These are phyloP conservation scores for Neoboletus brunneissimus DNA, from an alignment of 768 basidiomycete species.

Conservation along the genomic window DNA sequence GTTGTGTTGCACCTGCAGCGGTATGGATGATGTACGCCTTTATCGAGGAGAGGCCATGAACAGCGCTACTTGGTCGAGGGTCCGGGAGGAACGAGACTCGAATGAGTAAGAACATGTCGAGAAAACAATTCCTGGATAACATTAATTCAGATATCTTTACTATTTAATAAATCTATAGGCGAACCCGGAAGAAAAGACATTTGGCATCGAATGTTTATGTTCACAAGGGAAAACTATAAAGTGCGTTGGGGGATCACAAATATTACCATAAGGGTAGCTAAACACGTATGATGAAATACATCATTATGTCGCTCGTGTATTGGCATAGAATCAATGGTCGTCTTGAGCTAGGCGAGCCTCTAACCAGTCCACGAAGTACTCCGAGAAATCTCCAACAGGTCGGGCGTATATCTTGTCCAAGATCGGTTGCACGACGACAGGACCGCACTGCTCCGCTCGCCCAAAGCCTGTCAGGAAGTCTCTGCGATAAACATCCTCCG, in stretches of 20 bases:
- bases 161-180: not conserved
- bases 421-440: slow-evolving; percentile 54
- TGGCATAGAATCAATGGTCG: slow-evolving; percentile 20
- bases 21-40: no score
- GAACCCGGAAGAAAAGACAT: not conserved
- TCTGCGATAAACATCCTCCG: slow-evolving; percentile 63
- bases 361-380: slow-evolving; percentile 45
- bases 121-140: not conserved
- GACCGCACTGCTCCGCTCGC: slow-evolving; percentile 71
- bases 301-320: not conserved
- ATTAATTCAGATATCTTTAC: not conserved
- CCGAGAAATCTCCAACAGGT: slow-evolving; percentile 30
- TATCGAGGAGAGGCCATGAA: no score
- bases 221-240: not conserved
- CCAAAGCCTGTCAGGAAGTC: slow-evolving; percentile 73
- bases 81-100: not conserved
- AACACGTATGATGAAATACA: not conserved
- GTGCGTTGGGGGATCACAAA: not conserved
- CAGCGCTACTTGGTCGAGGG: not conserved
- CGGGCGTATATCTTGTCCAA: slow-evolving; percentile 45
- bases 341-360: slow-evolving; percentile 26
- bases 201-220: not conserved
- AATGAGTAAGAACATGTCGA: not conserved
- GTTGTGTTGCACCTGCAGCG: no score
- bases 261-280: not conserved